Evolutionary conservation across 495 filamentous ascomycete species (phyloP), one percentile per base, ranked within the genome.

Genomic region (Podospora sp.): DNA sequence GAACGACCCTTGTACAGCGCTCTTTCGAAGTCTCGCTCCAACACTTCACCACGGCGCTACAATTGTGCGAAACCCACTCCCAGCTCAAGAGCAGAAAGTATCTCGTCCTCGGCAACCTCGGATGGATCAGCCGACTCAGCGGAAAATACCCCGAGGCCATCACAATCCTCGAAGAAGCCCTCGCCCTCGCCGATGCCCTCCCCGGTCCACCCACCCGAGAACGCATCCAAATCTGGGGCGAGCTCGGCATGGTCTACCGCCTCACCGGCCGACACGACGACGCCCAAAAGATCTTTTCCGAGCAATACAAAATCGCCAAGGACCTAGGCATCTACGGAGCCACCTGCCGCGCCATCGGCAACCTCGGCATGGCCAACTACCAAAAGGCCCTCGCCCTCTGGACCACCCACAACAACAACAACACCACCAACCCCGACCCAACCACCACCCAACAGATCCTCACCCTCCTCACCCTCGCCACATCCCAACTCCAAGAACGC

Each of bases 341-440:
- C 26, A 65, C 67, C 9, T 79, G 76, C 29, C 77, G 78, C 26
- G 69, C 77, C 0, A 70, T 77, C 27, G 78, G 78, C 12, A 78
- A 77, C 24, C 57, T 76, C 5, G 77, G 77, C 1, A 75, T 75
- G 68, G 62, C 69, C 18, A 78, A 76, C 51, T 80, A 79, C 29
- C 71, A 78, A 36, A 59, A 73, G 21, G 69, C 53, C 12, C 61
- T 59, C n/a, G 40, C 69, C 49, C 26, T 58, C 7, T 63, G 61
- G 40, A 63, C 21, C 24, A 63, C 0, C 22, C 21, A 18, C 61
- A 29, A 22, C 9, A 55, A 55, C 9, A 26, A 55, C 3, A 24
- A 53, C 6, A 36, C 5, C 33, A 12, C 6, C 33, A 36, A 36
- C 6, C 21, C n/a, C 8, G n/a, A 50, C 16, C 14, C 35, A 0